phyloP scores from a whole-genome alignment of 345 rosid genomes.

The Mallotus nudiflorus region DNA sequence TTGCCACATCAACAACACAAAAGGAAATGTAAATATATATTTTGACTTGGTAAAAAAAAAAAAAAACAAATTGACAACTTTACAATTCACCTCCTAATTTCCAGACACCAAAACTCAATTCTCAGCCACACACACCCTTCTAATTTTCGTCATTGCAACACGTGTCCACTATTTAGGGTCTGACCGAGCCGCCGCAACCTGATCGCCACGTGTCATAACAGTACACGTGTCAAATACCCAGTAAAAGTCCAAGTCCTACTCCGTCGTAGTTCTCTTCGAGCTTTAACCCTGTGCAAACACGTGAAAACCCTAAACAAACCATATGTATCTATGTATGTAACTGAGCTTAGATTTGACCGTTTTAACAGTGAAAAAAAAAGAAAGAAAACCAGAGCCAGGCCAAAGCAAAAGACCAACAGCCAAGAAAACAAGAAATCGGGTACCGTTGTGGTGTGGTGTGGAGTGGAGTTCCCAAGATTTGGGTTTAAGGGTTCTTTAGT shows the following conservation, averaged over 20 bases:
- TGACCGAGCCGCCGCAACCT: conserved; percentile 15
- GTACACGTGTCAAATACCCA: conserved; percentile 25
- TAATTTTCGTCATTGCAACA: not conserved
- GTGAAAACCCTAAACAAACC: not conserved
- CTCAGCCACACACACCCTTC: not conserved
- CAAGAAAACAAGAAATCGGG: not conserved
- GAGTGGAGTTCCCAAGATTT: too few relatives aligned
- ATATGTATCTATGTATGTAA: not conserved
- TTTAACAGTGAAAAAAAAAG: too few relatives aligned
- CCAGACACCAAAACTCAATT: not conserved
- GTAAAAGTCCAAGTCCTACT: not conserved
- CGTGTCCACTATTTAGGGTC: not conserved
- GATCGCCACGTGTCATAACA: conserved; percentile 12
- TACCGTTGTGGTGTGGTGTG: not conserved
- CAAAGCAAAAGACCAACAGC: too few relatives aligned
- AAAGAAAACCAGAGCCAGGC: too few relatives aligned
- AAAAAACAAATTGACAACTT: not conserved
- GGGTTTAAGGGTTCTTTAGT: not conserved
- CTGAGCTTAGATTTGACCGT: too few relatives aligned
- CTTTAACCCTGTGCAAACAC: conserved; percentile 3
- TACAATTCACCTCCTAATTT: too few relatives aligned
- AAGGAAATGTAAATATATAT: too few relatives aligned
- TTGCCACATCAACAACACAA: too few relatives aligned
- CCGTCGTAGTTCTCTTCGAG: not conserved
- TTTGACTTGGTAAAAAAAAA: too few relatives aligned